These are phyloP conservation scores for Spongospora subterranea DNA, from an alignment of 208 protist species.

Conservation along the genomic window DNA sequence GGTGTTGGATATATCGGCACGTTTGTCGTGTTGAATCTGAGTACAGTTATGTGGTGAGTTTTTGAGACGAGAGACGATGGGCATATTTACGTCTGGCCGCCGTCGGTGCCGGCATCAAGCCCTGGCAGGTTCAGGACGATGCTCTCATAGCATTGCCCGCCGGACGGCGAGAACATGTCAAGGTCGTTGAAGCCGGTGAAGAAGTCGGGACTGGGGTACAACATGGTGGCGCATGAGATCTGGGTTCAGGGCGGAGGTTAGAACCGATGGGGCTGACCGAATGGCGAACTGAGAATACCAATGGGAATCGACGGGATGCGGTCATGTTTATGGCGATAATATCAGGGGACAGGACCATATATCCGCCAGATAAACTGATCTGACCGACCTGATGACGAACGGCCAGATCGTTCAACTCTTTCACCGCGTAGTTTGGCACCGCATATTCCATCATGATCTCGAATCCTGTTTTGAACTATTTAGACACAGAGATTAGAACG, in stretches of 20 bases:
- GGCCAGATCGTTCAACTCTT: not conserved
- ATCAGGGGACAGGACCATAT: not conserved
- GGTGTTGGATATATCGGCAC: not conserved
- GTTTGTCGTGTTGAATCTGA: not conserved
- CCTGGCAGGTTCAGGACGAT: not conserved
- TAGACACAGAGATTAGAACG: not conserved
- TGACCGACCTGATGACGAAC: not conserved
- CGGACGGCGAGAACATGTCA: not conserved
- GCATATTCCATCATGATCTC: not conserved
- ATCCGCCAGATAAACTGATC: not conserved
- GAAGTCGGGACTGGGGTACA: not conserved
- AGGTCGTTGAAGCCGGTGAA: not conserved
- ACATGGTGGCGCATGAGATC: not conserved
- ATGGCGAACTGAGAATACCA: not conserved
- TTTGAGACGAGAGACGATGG: not conserved
- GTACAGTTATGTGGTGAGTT: not conserved
- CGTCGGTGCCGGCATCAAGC: slow-evolving; percentile 11
- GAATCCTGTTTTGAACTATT: not conserved
- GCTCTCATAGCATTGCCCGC: not conserved
- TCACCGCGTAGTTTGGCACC: not conserved
- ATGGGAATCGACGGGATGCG: not conserved
- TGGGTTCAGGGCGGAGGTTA: not conserved
- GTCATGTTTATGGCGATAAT: not conserved
- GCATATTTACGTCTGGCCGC: not conserved
- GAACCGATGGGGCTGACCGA: not conserved